Evolutionary conservation across 2,329 filamentous ascomycete genomes (phyloP), one percentile per base, ranked within the genome.

Genomic region (Claviceps paspali): DNA sequence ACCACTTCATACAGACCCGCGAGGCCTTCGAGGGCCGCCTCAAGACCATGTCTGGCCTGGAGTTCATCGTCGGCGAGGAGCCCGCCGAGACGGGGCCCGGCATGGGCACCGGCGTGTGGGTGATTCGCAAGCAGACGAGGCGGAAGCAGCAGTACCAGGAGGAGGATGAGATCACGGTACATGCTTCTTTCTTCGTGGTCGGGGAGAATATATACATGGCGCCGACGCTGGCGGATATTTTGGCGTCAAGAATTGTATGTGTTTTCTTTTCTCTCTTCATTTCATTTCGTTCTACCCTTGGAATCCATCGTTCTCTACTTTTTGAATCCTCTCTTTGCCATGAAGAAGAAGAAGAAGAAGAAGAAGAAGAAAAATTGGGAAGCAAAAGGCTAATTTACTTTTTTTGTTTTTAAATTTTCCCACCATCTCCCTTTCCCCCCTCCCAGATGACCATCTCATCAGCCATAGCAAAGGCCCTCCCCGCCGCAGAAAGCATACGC

Each of bases 161-260:
- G 11, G 68, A 73, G 19, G 73, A 77, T 45, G 73, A 77, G 42
- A 62, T 80, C 19, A 68, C 57, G 2, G 63, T 79, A 0, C 68
- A 76, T 28, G 62, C 68, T 4, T 67, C 68, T 2, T 81, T 79
- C 50, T 80, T 77, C 48, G 64, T 81, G 2, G 66, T 77, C 1
- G 75, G 74, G 0, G 72, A 77, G 45, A 75, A 79, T 37, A 70
- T 81, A 3, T 80, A 79, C 50, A 74, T 75, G 67, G 75, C 76
- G 7, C 75, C 76, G 2, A 68, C 67, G 2, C 47, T 79, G 18
- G 67, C 65, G 2, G 73, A 79, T 47, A 64, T 79, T 7, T 50
- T 81, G 10, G 67, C 65, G 33, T 69, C 68, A 35, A 60, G 73
- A 46, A 66, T 79, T 45, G 74, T 78, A 53, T 32, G 64, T 43